Percentiles rank a stretch among this genome's conserved stretches.
Evolutionary conservation across 2,329 filamentous ascomycete genomes (phyloP).

Genomic region (Chrysosporium keratinophilum): DNA sequence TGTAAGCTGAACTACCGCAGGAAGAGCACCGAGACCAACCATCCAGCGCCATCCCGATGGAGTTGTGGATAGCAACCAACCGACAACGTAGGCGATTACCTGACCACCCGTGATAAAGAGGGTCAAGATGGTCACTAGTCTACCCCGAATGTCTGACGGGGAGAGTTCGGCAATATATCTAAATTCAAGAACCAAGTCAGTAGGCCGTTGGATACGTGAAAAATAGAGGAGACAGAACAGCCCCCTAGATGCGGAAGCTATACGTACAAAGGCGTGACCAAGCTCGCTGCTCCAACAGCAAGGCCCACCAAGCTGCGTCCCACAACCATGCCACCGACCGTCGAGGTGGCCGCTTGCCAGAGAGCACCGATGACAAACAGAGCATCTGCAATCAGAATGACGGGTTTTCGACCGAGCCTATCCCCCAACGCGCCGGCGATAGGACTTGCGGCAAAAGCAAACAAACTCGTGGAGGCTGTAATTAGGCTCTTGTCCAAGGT

Average conservation of each 20-base stretch:
- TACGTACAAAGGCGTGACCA: constrained; percentile 62
- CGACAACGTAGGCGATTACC: constrained; percentile 75
- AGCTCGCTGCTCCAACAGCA: constrained; percentile 47
- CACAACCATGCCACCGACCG: constrained; percentile 38
- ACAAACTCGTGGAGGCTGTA: constrained; percentile 48
- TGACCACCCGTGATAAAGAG: constrained; percentile 82
- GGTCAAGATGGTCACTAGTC: constrained; percentile 69
- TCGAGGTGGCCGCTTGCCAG: constrained; percentile 32
- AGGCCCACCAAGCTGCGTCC: constrained; percentile 40
- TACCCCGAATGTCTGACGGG: constrained; percentile 63
- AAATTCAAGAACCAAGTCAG: background rate
- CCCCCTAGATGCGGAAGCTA: too few species aligned
- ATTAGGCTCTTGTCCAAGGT: constrained; percentile 51
- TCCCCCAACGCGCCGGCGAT: constrained; percentile 45
- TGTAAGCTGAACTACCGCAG: constrained; percentile 59
- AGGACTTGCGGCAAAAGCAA: constrained; percentile 48
- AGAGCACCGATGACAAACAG: constrained; percentile 39
- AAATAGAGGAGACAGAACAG: background rate
- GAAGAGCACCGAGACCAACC: constrained; percentile 72
- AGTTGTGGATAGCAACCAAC: constrained; percentile 59
- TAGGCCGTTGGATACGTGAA: background rate
- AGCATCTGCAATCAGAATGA: constrained; percentile 39
- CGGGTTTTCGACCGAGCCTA: constrained; percentile 37
- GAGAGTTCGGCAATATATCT: constrained; percentile 77
- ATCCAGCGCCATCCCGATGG: constrained; percentile 75